Conservation (phyloP, 2,329 filamentous ascomycete genomes). For the Microsporum ferrugineum region DNA sequence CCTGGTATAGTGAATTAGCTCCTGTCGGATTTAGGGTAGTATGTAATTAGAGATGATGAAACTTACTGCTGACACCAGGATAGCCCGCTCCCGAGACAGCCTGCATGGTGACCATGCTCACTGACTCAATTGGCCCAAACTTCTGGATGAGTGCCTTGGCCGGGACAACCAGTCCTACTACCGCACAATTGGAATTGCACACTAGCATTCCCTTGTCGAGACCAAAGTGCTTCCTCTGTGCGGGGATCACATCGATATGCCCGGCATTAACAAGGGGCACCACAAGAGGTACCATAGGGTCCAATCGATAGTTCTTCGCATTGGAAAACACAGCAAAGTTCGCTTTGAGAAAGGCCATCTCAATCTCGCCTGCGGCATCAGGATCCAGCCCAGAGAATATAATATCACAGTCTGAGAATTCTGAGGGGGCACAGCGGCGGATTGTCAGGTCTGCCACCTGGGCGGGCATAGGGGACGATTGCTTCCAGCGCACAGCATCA, state of each 20-base stretch:
- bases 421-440: slow-evolving; percentile 67
- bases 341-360: slow-evolving; percentile 80
- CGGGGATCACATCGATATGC: slow-evolving; percentile 78
- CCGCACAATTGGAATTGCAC: slow-evolving; percentile 97
- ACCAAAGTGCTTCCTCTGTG: slow-evolving; percentile 63
- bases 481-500: slow-evolving; percentile 93
- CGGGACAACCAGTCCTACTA: slow-evolving; percentile 90
- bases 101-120: slow-evolving; percentile 89
- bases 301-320: slow-evolving; percentile 89
- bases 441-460: slow-evolving; percentile 69
- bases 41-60: neutral
- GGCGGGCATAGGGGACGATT: slow-evolving; percentile 68
- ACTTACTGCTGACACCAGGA: slow-evolving; percentile 41
- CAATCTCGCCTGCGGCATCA: slow-evolving; percentile 83
- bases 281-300: slow-evolving; percentile 81
- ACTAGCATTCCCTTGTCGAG: slow-evolving; percentile 82
- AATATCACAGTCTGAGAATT: slow-evolving; percentile 83
- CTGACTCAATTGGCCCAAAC: slow-evolving; percentile 65
- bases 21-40: slow-evolving; percentile 25
- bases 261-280: slow-evolving; percentile 88
- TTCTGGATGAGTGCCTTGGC: slow-evolving; percentile 78
- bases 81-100: slow-evolving; percentile 80
- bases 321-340: slow-evolving; percentile 93
- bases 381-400: slow-evolving; percentile 89
- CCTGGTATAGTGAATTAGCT: slow-evolving; percentile 49